Percentiles rank a stretch among this genome's conserved stretches.
Conservation (phyloP, 1,284 basidiomycete species). For the Coniophora puteana region DNA sequence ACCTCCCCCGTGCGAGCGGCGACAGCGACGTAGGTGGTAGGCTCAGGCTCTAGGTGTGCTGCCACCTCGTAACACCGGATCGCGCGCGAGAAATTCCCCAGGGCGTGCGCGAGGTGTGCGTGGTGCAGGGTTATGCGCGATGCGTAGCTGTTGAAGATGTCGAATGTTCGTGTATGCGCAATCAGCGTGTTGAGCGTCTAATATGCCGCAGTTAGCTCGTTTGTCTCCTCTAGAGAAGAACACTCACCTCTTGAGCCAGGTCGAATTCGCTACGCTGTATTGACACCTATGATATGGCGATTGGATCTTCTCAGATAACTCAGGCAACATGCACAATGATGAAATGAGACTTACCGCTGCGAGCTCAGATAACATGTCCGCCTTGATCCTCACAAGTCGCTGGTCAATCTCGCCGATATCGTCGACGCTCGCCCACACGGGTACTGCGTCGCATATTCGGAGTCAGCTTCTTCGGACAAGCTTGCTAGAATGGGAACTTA, state of each 20-base stretch:
- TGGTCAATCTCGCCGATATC: slow-evolving; percentile 49
- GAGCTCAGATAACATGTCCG: slow-evolving; percentile 67
- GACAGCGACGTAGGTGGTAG: slow-evolving; percentile 42
- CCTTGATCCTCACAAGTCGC: slow-evolving; percentile 57
- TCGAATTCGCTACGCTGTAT: slow-evolving; percentile 66
- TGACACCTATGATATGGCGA: slow-evolving; percentile 46
- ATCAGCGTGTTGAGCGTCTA: slow-evolving; percentile 54
- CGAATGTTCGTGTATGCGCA: slow-evolving; percentile 54
- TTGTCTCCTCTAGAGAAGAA: not conserved
- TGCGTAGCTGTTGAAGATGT: slow-evolving; percentile 52
- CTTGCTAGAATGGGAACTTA: slow-evolving; percentile 12
- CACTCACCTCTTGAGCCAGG: slow-evolving; percentile 45
- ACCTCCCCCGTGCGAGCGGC: slow-evolving; percentile 60
- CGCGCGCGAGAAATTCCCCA: slow-evolving; percentile 45
- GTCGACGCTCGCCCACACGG: slow-evolving; percentile 46
- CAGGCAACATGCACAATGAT: not conserved
- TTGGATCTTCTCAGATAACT: slow-evolving; percentile 2
- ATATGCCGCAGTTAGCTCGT: not conserved
- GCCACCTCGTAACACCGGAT: slow-evolving; percentile 60
- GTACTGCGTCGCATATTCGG: slow-evolving; percentile 9
- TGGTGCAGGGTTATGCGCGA: slow-evolving; percentile 64
- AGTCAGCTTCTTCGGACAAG: too few relatives aligned
- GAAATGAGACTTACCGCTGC: slow-evolving; percentile 41
- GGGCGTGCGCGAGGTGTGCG: slow-evolving; percentile 67
- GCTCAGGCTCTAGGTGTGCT: slow-evolving; percentile 36